These are phyloP conservation scores for Polytrichum formosum DNA, from an alignment of 225 moss, liverwort and hornwort genomes.

Conservation along the genomic window DNA sequence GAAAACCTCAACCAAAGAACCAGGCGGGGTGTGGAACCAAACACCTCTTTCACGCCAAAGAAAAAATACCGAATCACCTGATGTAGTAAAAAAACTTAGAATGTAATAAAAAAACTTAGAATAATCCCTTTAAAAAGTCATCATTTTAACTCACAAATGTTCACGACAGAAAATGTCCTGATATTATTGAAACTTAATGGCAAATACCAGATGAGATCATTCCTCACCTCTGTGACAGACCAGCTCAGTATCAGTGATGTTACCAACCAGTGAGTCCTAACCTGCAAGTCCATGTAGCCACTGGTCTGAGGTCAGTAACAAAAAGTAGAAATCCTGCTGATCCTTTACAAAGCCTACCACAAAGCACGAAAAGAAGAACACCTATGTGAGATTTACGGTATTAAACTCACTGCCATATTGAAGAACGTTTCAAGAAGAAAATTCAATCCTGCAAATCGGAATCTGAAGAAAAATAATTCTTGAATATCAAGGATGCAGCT, in stretches of 20 bases:
- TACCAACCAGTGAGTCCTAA: constrained; percentile 82
- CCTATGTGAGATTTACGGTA: too few relatives aligned
- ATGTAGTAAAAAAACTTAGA: neutral
- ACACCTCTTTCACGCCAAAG: constrained; percentile 82
- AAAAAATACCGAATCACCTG: constrained; percentile 90
- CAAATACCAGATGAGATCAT: constrained; percentile 6
- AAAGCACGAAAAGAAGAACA: too few relatives aligned
- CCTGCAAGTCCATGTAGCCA: constrained; percentile 31
- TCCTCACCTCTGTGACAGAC: constrained; percentile 78
- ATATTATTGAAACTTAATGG: neutral
- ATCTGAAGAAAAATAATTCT: neutral
- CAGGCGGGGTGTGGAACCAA: constrained; percentile 60
- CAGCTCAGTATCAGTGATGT: constrained; percentile 90
- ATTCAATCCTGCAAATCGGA: too few relatives aligned
- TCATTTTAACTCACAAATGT: neutral
- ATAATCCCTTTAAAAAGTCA: neutral
- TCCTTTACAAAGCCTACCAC: too few relatives aligned
- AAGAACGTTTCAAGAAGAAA: too few relatives aligned
- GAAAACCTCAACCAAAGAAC: constrained; percentile 77
- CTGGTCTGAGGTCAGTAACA: too few relatives aligned
- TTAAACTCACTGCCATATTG: too few relatives aligned
- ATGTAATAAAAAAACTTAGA: constrained; percentile 11
- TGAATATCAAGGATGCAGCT: neutral
- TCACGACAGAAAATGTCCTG: neutral
- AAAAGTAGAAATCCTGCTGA: too few relatives aligned